These are phyloP conservation scores for Pleurotus pulmonarius DNA, from an alignment of 768 basidiomycete species.

Conservation along the genomic window DNA sequence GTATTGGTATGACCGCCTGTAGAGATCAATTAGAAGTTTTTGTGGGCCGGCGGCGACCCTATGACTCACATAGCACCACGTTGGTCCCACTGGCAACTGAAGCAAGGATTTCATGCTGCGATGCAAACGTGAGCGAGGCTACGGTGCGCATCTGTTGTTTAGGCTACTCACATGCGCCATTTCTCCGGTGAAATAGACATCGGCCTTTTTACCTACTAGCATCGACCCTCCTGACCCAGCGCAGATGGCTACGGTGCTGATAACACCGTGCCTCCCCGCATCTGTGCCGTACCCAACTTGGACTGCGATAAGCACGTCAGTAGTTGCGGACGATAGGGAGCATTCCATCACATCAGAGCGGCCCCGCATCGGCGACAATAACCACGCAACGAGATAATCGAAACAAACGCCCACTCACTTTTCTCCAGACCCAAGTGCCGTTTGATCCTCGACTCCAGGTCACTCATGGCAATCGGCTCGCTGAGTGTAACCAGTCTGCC, in stretches of 20 bases:
- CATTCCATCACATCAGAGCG: too few species aligned
- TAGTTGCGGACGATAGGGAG: background rate
- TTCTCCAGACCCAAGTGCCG: conserved; percentile 54
- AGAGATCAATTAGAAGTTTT: conserved; percentile 4
- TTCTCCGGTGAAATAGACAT: conserved; percentile 91
- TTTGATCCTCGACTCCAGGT: conserved; percentile 68
- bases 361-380: background rate
- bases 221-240: conserved; percentile 86
- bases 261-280: conserved; percentile 22
- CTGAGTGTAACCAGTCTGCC: conserved; percentile 67
- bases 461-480: conserved; percentile 54
- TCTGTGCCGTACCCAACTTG: conserved; percentile 56
- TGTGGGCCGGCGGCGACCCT: background rate
- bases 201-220: conserved; percentile 68
- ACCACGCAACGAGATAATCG: conserved; percentile 3
- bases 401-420: conserved; percentile 36
- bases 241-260: conserved; percentile 79
- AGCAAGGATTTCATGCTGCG: conserved; percentile 84
- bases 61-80: conserved; percentile 75
- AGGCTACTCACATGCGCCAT: conserved; percentile 70
- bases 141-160: background rate
- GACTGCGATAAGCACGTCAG: conserved; percentile 34
- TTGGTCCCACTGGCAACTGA: conserved; percentile 71
- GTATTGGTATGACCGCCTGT: conserved; percentile 91
- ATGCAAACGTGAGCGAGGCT: conserved; percentile 12